Conservation (phyloP, 257 asterid species). For the Gentiana straminea region DNA sequence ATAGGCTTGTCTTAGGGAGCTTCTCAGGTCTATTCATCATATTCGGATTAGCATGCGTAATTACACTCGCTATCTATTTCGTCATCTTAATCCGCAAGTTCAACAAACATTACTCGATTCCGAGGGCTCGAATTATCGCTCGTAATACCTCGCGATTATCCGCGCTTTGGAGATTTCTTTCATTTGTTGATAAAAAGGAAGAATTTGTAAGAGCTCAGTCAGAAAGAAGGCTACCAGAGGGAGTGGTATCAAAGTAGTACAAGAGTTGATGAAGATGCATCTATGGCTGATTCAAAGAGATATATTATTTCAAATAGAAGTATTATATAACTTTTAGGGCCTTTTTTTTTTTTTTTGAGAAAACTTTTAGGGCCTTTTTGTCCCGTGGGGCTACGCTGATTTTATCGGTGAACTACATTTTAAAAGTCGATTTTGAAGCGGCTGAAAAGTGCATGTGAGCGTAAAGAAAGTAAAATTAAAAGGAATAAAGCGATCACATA, state of each 20-base stretch:
- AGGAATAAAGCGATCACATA: too few species aligned
- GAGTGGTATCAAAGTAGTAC: conserved; percentile 2
- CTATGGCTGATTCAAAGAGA: conserved; percentile 13
- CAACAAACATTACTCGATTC: conserved; percentile 15
- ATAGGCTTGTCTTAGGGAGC: conserved; percentile 33
- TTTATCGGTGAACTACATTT: too few species aligned
- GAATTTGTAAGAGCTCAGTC: conserved; percentile 23
- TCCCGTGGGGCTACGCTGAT: too few species aligned
- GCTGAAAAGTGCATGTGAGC: too few species aligned
- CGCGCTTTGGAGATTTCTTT: conserved; percentile 30
- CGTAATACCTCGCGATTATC: conserved; percentile 26
- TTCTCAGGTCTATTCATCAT: conserved; percentile 37
- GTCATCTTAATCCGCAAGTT: conserved; percentile 17
- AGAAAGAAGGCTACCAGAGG: conserved; percentile 19
- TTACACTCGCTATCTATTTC: conserved; percentile 39
- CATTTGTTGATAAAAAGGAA: conserved; percentile 47
- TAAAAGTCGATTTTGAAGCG: too few species aligned
- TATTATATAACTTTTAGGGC: too few species aligned
- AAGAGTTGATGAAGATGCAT: conserved; percentile 4
- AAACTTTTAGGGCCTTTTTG: too few species aligned
- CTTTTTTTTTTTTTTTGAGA: too few species aligned
- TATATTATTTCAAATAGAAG: conserved; percentile 14
- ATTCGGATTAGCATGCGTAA: conserved; percentile 32
- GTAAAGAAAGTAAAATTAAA: too few species aligned
- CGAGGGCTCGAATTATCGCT: conserved; percentile 16